A percentile compares a stretch with the other conserved stretches of the same genome.
These are phyloP conservation scores for Phytophthora pinifolia DNA, from an alignment of 352 stramenopile genomes.

Conservation along the genomic window DNA sequence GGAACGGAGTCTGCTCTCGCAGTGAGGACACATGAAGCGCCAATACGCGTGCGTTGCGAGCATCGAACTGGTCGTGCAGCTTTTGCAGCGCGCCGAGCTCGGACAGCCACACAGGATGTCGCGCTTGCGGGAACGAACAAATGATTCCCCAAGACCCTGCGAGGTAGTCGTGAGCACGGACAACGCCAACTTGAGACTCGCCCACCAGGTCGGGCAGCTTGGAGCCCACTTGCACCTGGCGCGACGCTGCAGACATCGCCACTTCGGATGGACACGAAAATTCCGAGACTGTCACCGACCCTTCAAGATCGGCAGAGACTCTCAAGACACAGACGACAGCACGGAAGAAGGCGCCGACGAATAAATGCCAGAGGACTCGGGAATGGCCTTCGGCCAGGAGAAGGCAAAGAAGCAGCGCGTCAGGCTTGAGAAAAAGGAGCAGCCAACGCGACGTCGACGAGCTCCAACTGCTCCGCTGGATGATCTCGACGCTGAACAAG, in stretches of 20 bases:
- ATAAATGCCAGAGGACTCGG: background rate
- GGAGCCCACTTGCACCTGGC: conserved; percentile 60
- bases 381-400: background rate
- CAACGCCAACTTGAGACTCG: conserved; percentile 66
- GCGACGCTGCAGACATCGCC: conserved; percentile 23
- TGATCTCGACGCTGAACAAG: conserved; percentile 3
- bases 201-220: conserved; percentile 77
- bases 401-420: conserved; percentile 3
- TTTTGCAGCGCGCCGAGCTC: conserved; percentile 83
- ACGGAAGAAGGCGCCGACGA: conserved; percentile 5
- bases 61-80: conserved; percentile 75
- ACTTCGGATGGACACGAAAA: conserved; percentile 9
- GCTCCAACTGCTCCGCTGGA: conserved; percentile 9
- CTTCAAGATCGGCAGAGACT: conserved; percentile 24
- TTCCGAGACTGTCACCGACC: conserved; percentile 20
- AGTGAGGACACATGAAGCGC: conserved; percentile 31
- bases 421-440: conserved; percentile 12
- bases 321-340: conserved; percentile 1
- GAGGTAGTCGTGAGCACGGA: conserved; percentile 76
- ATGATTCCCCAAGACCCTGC: conserved; percentile 69
- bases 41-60: conserved; percentile 69
- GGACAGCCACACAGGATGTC: conserved; percentile 77
- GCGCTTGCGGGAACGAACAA: conserved; percentile 67
- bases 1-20: conserved; percentile 48
- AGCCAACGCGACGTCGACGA: conserved; percentile 1